Evolutionary conservation across 352 stramenopile species (phyloP).

Genomic region (Phytophthora megakarya): DNA sequence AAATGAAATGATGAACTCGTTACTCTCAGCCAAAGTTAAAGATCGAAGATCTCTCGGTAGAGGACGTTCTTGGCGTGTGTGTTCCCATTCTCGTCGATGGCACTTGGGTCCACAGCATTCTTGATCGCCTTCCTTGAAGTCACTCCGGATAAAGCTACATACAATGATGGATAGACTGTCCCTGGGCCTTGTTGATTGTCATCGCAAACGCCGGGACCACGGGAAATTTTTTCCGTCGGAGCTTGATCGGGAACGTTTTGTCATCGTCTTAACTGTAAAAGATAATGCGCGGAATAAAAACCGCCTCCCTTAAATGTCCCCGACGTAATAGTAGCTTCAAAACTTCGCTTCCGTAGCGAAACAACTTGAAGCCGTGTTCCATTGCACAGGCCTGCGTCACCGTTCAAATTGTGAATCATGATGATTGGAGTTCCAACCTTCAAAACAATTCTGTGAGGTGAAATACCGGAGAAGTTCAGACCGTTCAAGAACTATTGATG

Average conservation of each 20-base stretch:
- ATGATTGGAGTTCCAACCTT: conserved; percentile 9
- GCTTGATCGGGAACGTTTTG: conserved; percentile 17
- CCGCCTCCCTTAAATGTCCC: not conserved
- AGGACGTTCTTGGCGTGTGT: not conserved
- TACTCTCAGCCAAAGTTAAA: too few relatives aligned
- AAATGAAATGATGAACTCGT: too few relatives aligned
- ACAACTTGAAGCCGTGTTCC: conserved; percentile 12
- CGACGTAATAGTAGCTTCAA: too few relatives aligned
- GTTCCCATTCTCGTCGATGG: not conserved
- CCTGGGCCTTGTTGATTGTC: conserved; percentile 27
- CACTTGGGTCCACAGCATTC: not conserved
- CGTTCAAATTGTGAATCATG: conserved; percentile 13
- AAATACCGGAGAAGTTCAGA: not conserved
- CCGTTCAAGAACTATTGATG: too few relatives aligned
- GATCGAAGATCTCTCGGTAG: too few relatives aligned
- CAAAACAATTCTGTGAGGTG: not conserved
- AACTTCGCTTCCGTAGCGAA: not conserved
- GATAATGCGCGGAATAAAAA: conserved; percentile 21
- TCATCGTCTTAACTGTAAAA: conserved; percentile 27
- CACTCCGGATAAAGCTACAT: not conserved
- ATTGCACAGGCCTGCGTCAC: conserved; percentile 10
- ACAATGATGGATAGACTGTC: conserved; percentile 3
- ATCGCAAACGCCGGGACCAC: conserved; percentile 18
- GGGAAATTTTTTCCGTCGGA: conserved; percentile 19
- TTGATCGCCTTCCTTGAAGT: conserved; percentile 12